Base-by-base conservation (phyloP, 2,329 filamentous ascomycete species). In the Aspergillus pseudoviridinutans region DNA sequence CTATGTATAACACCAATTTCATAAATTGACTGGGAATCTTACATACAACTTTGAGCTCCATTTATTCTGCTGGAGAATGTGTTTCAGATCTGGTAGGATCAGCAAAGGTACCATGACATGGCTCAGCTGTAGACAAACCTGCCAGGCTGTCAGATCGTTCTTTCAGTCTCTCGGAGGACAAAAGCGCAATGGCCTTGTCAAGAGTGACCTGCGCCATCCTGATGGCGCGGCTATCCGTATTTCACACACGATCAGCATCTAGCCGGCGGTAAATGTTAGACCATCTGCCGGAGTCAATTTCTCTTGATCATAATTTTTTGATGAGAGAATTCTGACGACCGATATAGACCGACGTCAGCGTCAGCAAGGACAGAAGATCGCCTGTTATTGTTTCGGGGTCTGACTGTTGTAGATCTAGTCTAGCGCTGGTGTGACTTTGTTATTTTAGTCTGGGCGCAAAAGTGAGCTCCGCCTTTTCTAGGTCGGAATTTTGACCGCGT, bases 61-160 rank as follows among this genome's bases (percentile, higher is more conserved):
- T 64, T 76, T 80, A 64, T 82, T 83, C 64, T 82, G 78, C 54
- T 79, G 77, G 32, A 87, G 73, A 54, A 86, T 80, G 60, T 82
- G 78, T 67, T 81, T 82, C 55, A 87, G 72, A 64, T 84, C 79
- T 80, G 58, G 50, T 62, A 58, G 53, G 62, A 62, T 58, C 49
- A 60, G 52, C 51, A 51, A 49, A 52, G 6, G 2, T 17, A 38
- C 32, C 27, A 29, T 47, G 6, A 35, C 50, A 44, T 32, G 14
- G 25, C 49, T 17, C 38, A 51, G 2, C 28, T 24, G 27, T n/a
- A 27, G 8, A 56, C 65, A 57, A 66, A 80, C 78, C 76, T 61
- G 78, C 77, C 58, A 86, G 72, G 32, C 80, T 84, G 58, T 80
- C 76, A 35, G 67, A 69, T 42, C 83, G 81, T 27, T 80, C 78